Conservation (phyloP, 2,329 filamentous ascomycete genomes). For the Diaporthe sp. region DNA sequence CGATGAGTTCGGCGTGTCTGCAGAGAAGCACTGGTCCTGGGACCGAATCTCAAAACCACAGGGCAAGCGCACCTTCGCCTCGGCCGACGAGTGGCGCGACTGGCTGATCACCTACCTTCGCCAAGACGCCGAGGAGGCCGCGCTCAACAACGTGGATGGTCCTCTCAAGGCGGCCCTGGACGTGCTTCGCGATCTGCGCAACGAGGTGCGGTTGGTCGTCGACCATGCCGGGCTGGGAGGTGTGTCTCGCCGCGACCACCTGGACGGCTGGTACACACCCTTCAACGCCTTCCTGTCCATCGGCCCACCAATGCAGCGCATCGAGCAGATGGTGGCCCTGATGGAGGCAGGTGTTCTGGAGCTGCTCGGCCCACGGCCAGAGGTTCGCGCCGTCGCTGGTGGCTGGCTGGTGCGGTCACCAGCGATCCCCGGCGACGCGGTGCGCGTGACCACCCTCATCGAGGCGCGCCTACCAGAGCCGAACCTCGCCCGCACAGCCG, state of each 20-base stretch:
- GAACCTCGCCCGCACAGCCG: not conserved
- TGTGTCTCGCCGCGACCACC: conserved; percentile 2
- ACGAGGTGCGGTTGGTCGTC: conserved; percentile 22
- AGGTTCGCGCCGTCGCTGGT: not conserved
- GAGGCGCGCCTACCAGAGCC: conserved; percentile 20
- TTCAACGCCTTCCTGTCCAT: conserved; percentile 28
- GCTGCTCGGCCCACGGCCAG: not conserved
- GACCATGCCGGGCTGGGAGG: conserved; percentile 6
- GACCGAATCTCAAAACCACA: not conserved
- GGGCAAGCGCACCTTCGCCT: not conserved
- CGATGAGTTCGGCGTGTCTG: not conserved
- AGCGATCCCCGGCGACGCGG: not conserved
- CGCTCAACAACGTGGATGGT: conserved; percentile 2
- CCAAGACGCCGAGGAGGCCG: conserved; percentile 8
- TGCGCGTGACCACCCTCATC: conserved; percentile 8
- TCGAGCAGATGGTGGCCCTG: conserved; percentile 30
- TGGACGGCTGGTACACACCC: conserved; percentile 29
- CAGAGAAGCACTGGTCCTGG: conserved; percentile 17
- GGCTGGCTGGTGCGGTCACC: conserved; percentile 13
- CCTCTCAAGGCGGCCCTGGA: conserved; percentile 21
- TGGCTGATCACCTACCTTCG: conserved; percentile 20
- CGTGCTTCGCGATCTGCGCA: conserved; percentile 25
- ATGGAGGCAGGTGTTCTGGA: conserved; percentile 17
- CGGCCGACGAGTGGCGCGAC: conserved; percentile 7
- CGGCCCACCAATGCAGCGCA: conserved; percentile 12